Percentiles rank a stretch among this genome's conserved stretches.
Conservation (phyloP, 1,139 yeast genomes). For the Meyerozyma sp. region DNA sequence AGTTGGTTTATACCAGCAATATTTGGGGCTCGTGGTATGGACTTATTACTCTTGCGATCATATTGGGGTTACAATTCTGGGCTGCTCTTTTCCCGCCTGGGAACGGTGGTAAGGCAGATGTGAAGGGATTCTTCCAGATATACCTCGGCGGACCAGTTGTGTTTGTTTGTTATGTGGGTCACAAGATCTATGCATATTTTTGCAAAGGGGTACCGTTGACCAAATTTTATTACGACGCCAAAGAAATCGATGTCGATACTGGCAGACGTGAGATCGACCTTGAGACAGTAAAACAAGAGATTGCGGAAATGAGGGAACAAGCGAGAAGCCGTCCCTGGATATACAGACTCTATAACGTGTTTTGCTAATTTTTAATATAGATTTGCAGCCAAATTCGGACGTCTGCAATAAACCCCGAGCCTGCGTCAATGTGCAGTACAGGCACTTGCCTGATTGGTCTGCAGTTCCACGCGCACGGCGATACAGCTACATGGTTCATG, state of each 20-base stretch:
- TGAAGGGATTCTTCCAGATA: slow-evolving; percentile 24
- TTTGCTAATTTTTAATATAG: slow-evolving; percentile 11
- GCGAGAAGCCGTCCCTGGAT: slow-evolving; percentile 19
- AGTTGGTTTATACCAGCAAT: slow-evolving; percentile 20
- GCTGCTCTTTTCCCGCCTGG: slow-evolving; percentile 32
- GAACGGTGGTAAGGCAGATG: slow-evolving; percentile 25
- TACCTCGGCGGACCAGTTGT: slow-evolving; percentile 29
- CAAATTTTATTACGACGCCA: slow-evolving; percentile 27
- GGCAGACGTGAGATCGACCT: slow-evolving; percentile 40
- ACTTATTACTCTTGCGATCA: slow-evolving; percentile 18
- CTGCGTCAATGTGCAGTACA: too few relatives aligned
- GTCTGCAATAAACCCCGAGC: too few relatives aligned
- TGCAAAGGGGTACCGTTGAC: slow-evolving; percentile 19
- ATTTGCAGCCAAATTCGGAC: too few relatives aligned
- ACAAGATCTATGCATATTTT: slow-evolving; percentile 25
- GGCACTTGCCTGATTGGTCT: too few relatives aligned
- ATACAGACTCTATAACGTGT: slow-evolving; percentile 16
- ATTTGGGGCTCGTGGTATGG: slow-evolving; percentile 30
- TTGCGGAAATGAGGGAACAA: slow-evolving; percentile 26
- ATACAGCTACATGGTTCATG: too few relatives aligned
- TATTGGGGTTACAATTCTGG: slow-evolving; percentile 33
- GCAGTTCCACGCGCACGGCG: too few relatives aligned
- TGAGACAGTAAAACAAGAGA: slow-evolving; percentile 31
- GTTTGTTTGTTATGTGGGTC: slow-evolving; percentile 23
- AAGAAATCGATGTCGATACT: slow-evolving; percentile 36